These are phyloP conservation scores for Verticillium nubilum DNA, from an alignment of 2,329 filamentous ascomycete species.

Conservation along the genomic window DNA sequence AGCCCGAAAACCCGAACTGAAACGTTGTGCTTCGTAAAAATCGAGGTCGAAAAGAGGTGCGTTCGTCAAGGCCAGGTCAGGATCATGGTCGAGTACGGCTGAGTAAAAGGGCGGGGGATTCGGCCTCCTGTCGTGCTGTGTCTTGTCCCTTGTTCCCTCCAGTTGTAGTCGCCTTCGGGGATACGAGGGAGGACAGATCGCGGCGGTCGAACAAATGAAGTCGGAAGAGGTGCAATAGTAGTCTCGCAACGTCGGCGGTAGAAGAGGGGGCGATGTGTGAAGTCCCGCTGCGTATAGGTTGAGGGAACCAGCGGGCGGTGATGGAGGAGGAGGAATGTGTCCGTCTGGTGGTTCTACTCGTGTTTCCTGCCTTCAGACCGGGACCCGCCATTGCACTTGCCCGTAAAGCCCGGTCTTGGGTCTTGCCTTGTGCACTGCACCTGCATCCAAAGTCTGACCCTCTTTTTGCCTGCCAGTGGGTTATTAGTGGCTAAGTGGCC, in stretches of 20 bases:
- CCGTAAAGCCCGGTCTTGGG: neutral
- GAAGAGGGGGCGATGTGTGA: neutral
- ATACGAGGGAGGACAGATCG: neutral
- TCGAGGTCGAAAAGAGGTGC: neutral
- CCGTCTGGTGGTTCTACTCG: neutral
- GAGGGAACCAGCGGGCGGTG: neutral
- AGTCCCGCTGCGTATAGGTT: neutral
- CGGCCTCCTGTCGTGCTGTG: neutral
- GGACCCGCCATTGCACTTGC: neutral
- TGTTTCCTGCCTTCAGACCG: neutral
- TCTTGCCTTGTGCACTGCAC: neutral
- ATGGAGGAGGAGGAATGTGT: neutral
- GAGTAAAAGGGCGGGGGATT: neutral
- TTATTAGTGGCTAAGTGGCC: neutral
- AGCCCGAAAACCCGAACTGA: neutral
- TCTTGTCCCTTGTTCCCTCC: neutral
- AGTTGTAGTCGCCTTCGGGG: neutral
- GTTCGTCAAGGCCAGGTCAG: neutral
- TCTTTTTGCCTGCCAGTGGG: neutral
- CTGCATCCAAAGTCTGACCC: neutral
- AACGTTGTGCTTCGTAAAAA: neutral
- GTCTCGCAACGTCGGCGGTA: neutral
- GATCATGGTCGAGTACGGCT: neutral
- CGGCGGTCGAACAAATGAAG: neutral
- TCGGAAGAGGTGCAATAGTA: neutral